Base-by-base conservation (phyloP, 257 asterid genomes). In the Perilla frutescens region DNA sequence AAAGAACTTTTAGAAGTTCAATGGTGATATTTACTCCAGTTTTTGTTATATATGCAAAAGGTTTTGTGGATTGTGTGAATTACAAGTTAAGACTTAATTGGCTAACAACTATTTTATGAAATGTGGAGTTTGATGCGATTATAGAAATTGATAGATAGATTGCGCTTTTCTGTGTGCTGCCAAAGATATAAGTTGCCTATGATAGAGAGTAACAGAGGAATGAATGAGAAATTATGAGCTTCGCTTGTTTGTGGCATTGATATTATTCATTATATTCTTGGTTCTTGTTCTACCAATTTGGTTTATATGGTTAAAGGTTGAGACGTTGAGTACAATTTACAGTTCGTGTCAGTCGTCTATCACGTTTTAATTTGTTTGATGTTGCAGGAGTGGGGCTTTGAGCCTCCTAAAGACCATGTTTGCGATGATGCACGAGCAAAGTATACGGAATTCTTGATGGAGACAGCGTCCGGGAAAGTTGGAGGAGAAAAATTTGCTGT, bases 381-480 rank as follows among this genome's bases (percentile, higher is more conserved):
- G 10, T 66, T 72, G 73, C 83, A 84, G 94, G 90, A 80, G 62
- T 88, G 89, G 94, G 94, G 94, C 37, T 86, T 86, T 66, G 91
- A 88, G 78, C 85, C 88, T 32, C 91, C 89, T 47, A 75, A 84
- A 68, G 87, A 74, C 58, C 79, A 64, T 65, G 39, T 68, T 37
- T 76, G 88, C 51, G 77, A 80, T 62, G 72, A 73, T 62, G 84
- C 88, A 60, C 83, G 85, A 11, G 20, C 49, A 34, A 84, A 80
- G 75, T 88, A 86, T 87, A 86, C 80, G 0, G 91, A 84, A 50
- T 88, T 88, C 87, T 84, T 88, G 84, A 80, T 68, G 82, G 94
- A 87, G 76, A 86, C 94, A 34, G 84, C 91, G 15, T 78, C 85
- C 2, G 94, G 93, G 37, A 87, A 83, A 85, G 84, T 87, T 58